Evolutionary conservation across 768 basidiomycete genomes (phyloP).

Genomic region (Hirschioporus abietinus): DNA sequence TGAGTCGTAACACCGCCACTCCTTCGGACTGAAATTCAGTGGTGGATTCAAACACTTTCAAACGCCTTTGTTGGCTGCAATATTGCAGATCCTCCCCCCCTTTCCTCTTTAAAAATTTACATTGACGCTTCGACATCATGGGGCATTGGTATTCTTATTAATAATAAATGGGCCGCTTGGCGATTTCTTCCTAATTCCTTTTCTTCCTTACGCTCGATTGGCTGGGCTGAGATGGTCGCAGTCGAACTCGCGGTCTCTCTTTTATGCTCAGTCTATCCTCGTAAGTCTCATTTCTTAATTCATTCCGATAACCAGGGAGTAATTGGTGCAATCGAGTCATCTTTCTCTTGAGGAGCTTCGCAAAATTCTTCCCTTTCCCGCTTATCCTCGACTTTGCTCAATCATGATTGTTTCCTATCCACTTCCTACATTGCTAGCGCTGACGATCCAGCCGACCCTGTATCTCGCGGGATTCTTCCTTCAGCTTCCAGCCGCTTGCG

Average conservation of each 20-base stretch:
- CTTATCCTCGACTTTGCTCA: constrained; percentile 12
- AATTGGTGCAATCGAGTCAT: constrained; percentile 23
- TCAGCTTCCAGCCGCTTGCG: constrained; percentile 9
- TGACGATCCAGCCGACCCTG: constrained; percentile 26
- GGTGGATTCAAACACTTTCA: too few relatives aligned
- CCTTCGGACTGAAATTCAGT: too few relatives aligned
- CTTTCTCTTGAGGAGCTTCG: constrained; percentile 24
- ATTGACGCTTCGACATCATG: too few relatives aligned
- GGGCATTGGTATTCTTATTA: too few relatives aligned
- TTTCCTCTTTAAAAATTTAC: constrained; percentile 13
- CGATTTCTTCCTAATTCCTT: too few relatives aligned
- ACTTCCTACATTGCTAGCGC: constrained; percentile 1
- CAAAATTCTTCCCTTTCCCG: constrained; percentile 20
- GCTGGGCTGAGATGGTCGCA: constrained; percentile 44
- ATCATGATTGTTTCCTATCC: constrained; percentile 17
- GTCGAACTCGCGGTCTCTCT: constrained; percentile 36
- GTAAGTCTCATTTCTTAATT: too few relatives aligned
- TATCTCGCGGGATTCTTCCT: constrained; percentile 24
- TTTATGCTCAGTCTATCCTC: constrained; percentile 19
- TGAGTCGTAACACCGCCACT: too few relatives aligned
- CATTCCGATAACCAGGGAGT: constrained; percentile 34
- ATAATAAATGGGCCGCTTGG: too few relatives aligned
- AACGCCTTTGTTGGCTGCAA: too few relatives aligned
- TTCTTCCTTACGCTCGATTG: too few relatives aligned
- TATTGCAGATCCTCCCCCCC: too few relatives aligned